phyloP scores from a whole-genome alignment of 2,329 filamentous ascomycete genomes.

The Hypomyces rosellus region DNA sequence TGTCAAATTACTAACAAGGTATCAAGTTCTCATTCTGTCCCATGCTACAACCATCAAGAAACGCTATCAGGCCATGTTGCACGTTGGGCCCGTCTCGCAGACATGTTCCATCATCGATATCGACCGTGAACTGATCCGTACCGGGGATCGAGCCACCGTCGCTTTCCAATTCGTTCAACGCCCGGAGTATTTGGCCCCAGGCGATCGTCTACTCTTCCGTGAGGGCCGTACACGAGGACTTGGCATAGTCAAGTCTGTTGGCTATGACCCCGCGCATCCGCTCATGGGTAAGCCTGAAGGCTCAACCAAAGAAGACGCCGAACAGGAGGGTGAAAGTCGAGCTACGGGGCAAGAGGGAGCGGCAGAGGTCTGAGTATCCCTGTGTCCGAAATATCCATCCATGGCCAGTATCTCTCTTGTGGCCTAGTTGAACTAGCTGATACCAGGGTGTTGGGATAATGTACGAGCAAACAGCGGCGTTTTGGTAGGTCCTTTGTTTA shows the following conservation, averaged over 20 bases:
- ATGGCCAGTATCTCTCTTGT: background rate
- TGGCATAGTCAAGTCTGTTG: slow-evolving; percentile 86
- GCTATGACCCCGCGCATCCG: slow-evolving; percentile 66
- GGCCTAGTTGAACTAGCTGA: background rate
- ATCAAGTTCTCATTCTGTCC: slow-evolving; percentile 76
- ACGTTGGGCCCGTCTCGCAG: slow-evolving; percentile 90
- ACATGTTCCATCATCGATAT: slow-evolving; percentile 97
- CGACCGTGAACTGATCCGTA: slow-evolving; percentile 90
- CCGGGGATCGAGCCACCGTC: slow-evolving; percentile 87
- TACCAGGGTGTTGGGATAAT: slow-evolving; percentile 1
- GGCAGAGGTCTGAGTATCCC: too few relatives aligned
- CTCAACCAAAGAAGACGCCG: too few relatives aligned
- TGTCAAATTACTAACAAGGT: background rate
- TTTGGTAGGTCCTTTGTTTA: background rate
- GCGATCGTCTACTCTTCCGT: slow-evolving; percentile 85
- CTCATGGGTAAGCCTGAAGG: slow-evolving; percentile 22
- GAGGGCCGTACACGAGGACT: slow-evolving; percentile 93
- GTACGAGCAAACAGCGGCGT: slow-evolving; percentile 5
- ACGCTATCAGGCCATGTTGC: slow-evolving; percentile 96
- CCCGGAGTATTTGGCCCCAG: slow-evolving; percentile 84
- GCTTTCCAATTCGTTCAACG: slow-evolving; percentile 93
- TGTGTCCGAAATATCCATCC: too few relatives aligned
- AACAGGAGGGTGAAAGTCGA: too few relatives aligned
- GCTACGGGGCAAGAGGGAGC: too few relatives aligned
- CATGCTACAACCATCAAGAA: slow-evolving; percentile 96